Evolutionary conservation across 345 rosid species (phyloP), one percentile per base, ranked within the genome.

Genomic region (Citrus medica): DNA sequence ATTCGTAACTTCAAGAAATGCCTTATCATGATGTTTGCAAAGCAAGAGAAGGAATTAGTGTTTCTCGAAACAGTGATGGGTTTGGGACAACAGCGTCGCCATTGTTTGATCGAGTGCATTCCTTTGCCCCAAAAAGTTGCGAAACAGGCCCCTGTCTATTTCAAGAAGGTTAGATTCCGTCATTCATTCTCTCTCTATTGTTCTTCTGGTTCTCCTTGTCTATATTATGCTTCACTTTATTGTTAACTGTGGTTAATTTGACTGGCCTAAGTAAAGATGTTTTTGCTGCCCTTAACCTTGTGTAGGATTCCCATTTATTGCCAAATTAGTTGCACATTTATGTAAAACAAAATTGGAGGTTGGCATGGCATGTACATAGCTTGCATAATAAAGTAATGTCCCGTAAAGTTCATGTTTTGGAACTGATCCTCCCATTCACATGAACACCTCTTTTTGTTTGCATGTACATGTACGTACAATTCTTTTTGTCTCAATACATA

Each of bases 1-100:
- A 91, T 96, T 53, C 95, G 98, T 6, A 94, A 96, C 69, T 94
- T 91, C 87, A 96, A 96, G 83, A 96, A 96, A 84, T 94, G 99
- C 83, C 94, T 96, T 38, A 91, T 96, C 67, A 90, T 87, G 95
- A 89, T 96, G 98, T 96, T 88, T 82, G 93, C 91, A 4, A 89
- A 91, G 88, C 92, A 94, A 81, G 98, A 92, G 46, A 96, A 91
- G 84, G 97, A 92, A 8, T 74, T 89, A 21, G 87, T 95, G 70
- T 96, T 96, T 84, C 91, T 96, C 42, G 99, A 96, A 84, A 94
- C 99, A 0, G 99, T 96, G 71, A 89, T 92, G 85, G 92, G 90
- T 9, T 86, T 96, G 86, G 87, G 94, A 33, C 92, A 89, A 81
- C 98, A 96, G 56, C 94, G 90, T 6, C 89, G 90, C 25, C 99